phyloP scores from a whole-genome alignment of 2,329 filamentous ascomycete species.

The Coniochaeta pulveracea region DNA sequence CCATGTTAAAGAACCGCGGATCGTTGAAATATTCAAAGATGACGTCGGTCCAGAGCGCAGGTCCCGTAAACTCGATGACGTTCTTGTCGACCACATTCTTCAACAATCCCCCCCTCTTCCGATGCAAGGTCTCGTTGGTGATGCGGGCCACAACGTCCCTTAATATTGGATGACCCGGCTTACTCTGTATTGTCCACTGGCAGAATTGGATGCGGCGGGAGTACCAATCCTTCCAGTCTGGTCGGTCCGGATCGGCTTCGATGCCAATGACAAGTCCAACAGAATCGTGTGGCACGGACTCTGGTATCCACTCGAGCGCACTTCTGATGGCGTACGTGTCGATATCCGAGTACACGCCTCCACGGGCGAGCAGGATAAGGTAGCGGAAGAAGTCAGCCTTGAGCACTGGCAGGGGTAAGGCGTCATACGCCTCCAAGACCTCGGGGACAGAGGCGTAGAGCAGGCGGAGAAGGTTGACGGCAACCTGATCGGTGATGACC shows the following conservation, averaged over 20 bases:
- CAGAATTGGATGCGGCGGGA: constrained; percentile 94
- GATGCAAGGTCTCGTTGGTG: constrained; percentile 66
- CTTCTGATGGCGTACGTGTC: constrained; percentile 80
- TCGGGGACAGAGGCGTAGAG: constrained; percentile 78
- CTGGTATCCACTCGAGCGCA: constrained; percentile 78
- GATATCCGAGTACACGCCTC: constrained; percentile 75
- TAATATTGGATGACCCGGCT: constrained; percentile 86
- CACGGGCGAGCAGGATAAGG: constrained; percentile 50
- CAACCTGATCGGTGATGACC: constrained; percentile 86
- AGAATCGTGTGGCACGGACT: constrained; percentile 60
- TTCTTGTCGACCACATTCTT: constrained; percentile 50
- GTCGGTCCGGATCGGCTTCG: constrained; percentile 87
- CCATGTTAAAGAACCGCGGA: constrained; percentile 74
- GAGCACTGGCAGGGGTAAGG: constrained; percentile 62
- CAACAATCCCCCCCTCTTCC: constrained; percentile 58
- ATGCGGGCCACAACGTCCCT: constrained; percentile 80
- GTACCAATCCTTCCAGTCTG: constrained; percentile 94
- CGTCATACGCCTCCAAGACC: constrained; percentile 64
- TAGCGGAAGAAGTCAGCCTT: constrained; percentile 75
- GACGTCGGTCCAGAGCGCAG: constrained; percentile 85
- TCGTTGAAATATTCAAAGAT: constrained; percentile 95
- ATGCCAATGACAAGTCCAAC: constrained; percentile 89
- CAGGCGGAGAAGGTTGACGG: constrained; percentile 68
- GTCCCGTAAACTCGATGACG: constrained; percentile 89
- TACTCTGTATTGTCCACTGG: constrained; percentile 97